A percentile compares a stretch with the other conserved stretches of the same genome.
Conservation (phyloP, 2,329 filamentous ascomycete genomes). For the Aschersonia sp. region DNA sequence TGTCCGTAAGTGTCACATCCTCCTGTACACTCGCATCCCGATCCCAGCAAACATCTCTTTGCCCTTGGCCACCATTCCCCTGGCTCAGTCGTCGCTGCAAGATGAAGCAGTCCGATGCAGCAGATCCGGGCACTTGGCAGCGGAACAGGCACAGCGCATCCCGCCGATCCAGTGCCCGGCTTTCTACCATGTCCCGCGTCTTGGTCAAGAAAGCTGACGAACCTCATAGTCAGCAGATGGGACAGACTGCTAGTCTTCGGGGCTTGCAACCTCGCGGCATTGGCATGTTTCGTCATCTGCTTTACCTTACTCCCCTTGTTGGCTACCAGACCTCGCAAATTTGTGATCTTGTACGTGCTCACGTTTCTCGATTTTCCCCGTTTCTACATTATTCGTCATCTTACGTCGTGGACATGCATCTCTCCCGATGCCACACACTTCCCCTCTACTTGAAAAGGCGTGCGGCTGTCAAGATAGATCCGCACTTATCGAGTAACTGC, state of each 20-base stretch:
- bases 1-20: slow-evolving; percentile 55
- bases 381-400: no score
- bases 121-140: slow-evolving; percentile 24
- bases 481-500: no score
- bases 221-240: slow-evolving; percentile 76
- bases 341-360: slow-evolving; percentile 82
- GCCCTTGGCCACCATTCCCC: neutral
- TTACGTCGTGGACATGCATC: no score
- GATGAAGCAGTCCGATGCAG: slow-evolving; percentile 6
- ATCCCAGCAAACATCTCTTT: neutral
- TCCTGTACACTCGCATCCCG: no score
- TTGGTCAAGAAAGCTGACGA: slow-evolving; percentile 21
- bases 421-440: no score
- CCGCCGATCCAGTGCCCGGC: slow-evolving; percentile 15
- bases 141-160: slow-evolving; percentile 29
- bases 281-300: slow-evolving; percentile 85
- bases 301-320: slow-evolving; percentile 82
- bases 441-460: no score
- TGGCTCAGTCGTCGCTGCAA: neutral
- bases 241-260: slow-evolving; percentile 87
- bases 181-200: slow-evolving; percentile 27
- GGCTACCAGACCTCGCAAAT: slow-evolving; percentile 72
- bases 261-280: slow-evolving; percentile 76
- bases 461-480: no score
- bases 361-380: no score